These are phyloP conservation scores for Penicillium tannophilum DNA, from an alignment of 495 filamentous ascomycete genomes.

Conservation along the genomic window DNA sequence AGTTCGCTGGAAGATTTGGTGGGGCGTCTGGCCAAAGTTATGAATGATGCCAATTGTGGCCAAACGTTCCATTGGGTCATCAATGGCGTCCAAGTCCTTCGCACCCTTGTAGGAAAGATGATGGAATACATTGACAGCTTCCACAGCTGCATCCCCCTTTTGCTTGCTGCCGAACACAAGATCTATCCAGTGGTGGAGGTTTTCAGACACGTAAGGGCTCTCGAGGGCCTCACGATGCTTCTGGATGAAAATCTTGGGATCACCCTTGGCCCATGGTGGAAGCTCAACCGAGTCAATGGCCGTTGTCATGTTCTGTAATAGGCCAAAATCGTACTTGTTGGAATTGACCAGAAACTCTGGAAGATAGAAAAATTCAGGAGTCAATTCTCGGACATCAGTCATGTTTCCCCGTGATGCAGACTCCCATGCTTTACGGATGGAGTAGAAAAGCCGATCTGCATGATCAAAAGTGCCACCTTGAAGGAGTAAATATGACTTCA, in stretches of 20 bases:
- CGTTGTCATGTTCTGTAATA: conserved; percentile 75
- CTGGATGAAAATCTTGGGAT: conserved; percentile 92
- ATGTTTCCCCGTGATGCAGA: conserved; percentile 90
- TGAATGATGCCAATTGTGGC: conserved; percentile 95
- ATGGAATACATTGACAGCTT: conserved; percentile 93
- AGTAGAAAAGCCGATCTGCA: conserved; percentile 92
- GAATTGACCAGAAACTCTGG: conserved; percentile 91
- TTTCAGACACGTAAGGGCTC: conserved; percentile 87
- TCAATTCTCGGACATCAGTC: conserved; percentile 90
- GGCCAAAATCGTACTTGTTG: conserved; percentile 91
- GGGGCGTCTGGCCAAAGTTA: conserved; percentile 96
- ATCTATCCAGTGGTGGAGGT: conserved; percentile 95
- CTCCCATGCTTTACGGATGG: conserved; percentile 85
- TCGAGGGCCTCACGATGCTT: conserved; percentile 94
- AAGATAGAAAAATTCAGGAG: conserved; percentile 95
- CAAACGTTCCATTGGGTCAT: conserved; percentile 79
- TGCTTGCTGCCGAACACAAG: conserved; percentile 95
- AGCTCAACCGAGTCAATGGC: conserved; percentile 81
- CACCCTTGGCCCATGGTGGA: conserved; percentile 95
- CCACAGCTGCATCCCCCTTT: conserved; percentile 87
- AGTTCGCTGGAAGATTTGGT: conserved; percentile 84
- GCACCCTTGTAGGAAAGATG: conserved; percentile 93
- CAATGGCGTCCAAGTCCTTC: conserved; percentile 87
- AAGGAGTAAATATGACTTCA: conserved; percentile 93
- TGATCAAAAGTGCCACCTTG: conserved; percentile 98